Evolutionary conservation across 2,329 filamentous ascomycete species (phyloP).

Genomic region (Thelonectria blattea): DNA sequence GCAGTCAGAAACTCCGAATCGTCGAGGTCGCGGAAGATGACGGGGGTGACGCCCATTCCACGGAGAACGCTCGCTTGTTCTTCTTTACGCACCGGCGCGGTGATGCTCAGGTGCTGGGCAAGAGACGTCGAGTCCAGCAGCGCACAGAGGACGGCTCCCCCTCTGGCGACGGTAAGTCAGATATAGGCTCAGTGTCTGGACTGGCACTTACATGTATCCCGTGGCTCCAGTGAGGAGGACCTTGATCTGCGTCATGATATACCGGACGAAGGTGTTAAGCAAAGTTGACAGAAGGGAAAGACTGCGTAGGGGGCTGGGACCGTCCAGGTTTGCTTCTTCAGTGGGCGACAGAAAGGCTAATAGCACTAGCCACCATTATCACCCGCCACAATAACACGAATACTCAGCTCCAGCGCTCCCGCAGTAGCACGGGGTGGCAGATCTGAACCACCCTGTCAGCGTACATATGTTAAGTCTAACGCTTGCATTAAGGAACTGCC

Average conservation of each 20-base stretch:
- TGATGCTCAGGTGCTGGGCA: constrained; percentile 5
- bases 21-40: constrained; percentile 17
- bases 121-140: background rate
- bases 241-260: background rate
- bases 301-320: too few relatives aligned
- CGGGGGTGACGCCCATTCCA: background rate
- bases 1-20: constrained; percentile 1
- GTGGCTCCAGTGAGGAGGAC: constrained; percentile 19
- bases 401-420: too few relatives aligned
- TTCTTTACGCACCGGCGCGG: constrained; percentile 13
- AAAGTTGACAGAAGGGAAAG: too few relatives aligned
- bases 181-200: background rate
- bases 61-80: constrained; percentile 4
- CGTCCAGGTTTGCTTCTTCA: too few relatives aligned
- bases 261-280: too few relatives aligned
- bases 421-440: too few relatives aligned
- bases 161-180: background rate
- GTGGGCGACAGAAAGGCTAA: too few relatives aligned
- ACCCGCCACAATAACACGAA: too few relatives aligned
- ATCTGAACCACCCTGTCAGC: too few relatives aligned
- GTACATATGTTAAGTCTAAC: too few relatives aligned
- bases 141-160: constrained; percentile 19
- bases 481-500: too few relatives aligned
- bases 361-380: too few relatives aligned
- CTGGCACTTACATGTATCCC: constrained; percentile 12